Conservation (phyloP, 2,329 filamentous ascomycete genomes). For the Calonectria multiphialidica region DNA sequence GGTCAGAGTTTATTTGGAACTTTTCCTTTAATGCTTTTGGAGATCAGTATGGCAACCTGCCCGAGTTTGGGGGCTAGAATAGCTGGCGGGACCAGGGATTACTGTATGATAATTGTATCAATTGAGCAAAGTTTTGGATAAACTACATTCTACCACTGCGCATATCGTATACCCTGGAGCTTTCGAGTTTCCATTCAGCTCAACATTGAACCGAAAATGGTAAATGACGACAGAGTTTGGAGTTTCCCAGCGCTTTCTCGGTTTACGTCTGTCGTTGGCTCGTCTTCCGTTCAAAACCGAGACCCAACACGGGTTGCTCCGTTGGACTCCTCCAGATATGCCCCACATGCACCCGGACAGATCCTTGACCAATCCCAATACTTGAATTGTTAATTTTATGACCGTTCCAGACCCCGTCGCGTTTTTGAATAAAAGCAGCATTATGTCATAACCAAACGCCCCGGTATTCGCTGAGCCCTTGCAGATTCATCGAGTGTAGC, state of each 20-base stretch:
- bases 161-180: no score
- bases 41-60: slow-evolving; percentile 12
- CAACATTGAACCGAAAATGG: no score
- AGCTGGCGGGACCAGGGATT: background rate
- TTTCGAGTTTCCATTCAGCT: no score
- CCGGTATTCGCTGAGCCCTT: background rate
- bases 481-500: background rate
- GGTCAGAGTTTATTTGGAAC: slow-evolving; percentile 28
- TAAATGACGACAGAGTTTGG: no score
- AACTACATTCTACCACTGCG: no score
- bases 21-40: slow-evolving; percentile 21
- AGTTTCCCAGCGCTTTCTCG: background rate
- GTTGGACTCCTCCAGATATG: no score
- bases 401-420: no score
- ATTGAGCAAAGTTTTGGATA: background rate
- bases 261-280: background rate
- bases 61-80: background rate
- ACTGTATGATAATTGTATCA: background rate
- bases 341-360: no score
- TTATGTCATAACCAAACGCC: slow-evolving; percentile 12
- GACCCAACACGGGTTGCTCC: no score
- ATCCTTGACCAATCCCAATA: background rate
- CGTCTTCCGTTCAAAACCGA: background rate
- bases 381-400: background rate
- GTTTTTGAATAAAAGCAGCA: background rate